These are phyloP conservation scores for Salix exigua DNA, from an alignment of 345 rosid species.

Conservation along the genomic window DNA sequence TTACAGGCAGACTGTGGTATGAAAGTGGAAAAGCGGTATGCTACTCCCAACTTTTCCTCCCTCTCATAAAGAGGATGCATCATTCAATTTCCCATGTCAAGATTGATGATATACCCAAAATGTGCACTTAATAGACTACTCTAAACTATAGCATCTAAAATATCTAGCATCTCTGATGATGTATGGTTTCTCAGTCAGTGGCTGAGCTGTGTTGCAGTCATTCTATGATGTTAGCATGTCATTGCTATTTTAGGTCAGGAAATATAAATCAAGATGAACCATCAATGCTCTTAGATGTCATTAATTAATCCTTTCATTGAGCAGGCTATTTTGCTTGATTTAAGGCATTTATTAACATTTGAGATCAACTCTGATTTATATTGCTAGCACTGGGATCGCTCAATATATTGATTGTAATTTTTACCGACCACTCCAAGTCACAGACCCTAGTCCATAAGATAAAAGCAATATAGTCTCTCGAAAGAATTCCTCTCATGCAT, in stretches of 20 bases:
- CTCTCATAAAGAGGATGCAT: neutral
- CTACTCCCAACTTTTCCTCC: neutral
- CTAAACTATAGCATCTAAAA: neutral
- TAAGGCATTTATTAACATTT: neutral
- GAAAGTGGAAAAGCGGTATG: slow-evolving; percentile 81
- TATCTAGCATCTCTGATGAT: neutral
- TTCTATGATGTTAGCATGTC: too few species aligned
- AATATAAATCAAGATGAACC: neutral
- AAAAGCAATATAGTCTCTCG: neutral
- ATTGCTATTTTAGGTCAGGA: neutral
- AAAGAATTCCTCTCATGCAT: neutral
- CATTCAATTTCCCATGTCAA: neutral
- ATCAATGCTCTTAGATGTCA: neutral
- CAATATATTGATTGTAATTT: too few species aligned
- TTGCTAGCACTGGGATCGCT: neutral
- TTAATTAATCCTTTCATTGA: neutral
- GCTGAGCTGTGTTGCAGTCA: neutral
- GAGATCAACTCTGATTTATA: neutral
- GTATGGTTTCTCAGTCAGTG: neutral
- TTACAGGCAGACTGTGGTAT: slow-evolving; percentile 91
- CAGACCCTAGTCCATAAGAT: neutral
- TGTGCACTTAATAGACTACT: neutral
- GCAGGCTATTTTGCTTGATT: neutral
- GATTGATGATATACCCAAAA: neutral
- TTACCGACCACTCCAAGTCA: neutral